Base-by-base conservation (phyloP, 768 basidiomycete genomes). In the Mrakia frigida region DNA sequence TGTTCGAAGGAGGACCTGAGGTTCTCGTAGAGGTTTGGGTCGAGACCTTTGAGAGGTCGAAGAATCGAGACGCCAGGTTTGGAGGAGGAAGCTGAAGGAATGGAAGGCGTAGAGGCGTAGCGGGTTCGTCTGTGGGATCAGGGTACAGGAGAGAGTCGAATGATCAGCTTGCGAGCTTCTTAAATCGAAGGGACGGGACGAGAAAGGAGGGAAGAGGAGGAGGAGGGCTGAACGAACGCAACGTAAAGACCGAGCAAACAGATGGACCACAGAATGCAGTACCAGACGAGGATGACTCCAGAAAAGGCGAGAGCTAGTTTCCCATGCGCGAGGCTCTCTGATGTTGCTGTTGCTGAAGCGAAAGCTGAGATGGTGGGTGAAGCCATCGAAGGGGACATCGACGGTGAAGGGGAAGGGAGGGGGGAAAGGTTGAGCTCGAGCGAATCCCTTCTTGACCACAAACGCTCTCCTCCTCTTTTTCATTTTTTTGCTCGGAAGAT, bases 11-110 rank as follows among this genome's bases (percentile, higher is more conserved):
- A 92, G 6, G 94, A 93, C 83, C 97, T 93, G 70, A 99, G 85
- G 83, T 98, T 98, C 85, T 97, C 94, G 83, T 91, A 98, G 28
- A 99, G 87, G 82, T 98, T 98, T 76, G 91, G 88, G 83, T 99
- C 97, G 33, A 99, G 86, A 21, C 97, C 97, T 82, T 95, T 95
- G 70, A 99, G 86, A 10, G 97, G 97, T 65, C 97, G 89, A 70
- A 98, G 86, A 80, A 98, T 93, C 3, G 94, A 93, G 41, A 98
- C 96, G 28, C 94, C 96, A 16, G 94, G 94, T 43, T 70, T 74
- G 46, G 67, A 37, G 6, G 67, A 35, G 4, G 46, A 60, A 1
- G 73, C 25, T 5, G 74, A 31, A 13, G 67, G 75, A 9, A 75
- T 14, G 11, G 31, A 31, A 6, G 72, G 60, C 7, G 33, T 33